A percentile compares a stretch with the other conserved stretches of the same genome.
phyloP scores from a whole-genome alignment of 2,329 filamentous ascomycete species.

The Pyricularia sp. region DNA sequence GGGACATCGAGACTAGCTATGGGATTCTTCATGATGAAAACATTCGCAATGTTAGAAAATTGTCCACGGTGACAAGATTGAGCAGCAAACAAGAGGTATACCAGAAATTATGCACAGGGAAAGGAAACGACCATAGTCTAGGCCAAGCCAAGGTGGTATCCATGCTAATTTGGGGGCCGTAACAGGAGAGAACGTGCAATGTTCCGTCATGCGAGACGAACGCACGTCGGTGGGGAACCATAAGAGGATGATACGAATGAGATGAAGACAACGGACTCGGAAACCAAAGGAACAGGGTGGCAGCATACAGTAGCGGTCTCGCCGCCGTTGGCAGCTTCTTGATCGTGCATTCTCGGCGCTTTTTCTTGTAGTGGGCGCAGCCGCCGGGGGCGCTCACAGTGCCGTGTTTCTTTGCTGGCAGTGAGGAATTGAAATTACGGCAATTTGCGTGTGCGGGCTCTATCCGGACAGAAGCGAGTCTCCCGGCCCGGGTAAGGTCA shows the following conservation, averaged over 20 bases:
- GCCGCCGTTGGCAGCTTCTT: constrained; percentile 1
- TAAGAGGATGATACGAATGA: background rate
- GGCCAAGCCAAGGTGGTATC: background rate
- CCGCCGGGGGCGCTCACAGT: constrained; percentile 4
- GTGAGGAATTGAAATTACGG: background rate
- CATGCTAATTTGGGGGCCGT: background rate
- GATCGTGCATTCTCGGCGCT: constrained; percentile 3
- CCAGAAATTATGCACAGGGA: background rate
- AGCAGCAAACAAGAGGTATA: background rate
- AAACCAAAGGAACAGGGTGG: background rate
- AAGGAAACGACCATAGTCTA: background rate
- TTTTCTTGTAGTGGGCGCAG: constrained; percentile 2
- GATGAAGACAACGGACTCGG: too few relatives aligned
- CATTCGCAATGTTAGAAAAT: background rate
- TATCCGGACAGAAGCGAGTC: background rate
- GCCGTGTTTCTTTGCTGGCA: background rate
- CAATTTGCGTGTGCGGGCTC: background rate
- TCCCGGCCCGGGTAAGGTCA: background rate
- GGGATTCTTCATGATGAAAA: constrained; percentile 6
- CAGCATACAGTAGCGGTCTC: constrained; percentile 5
- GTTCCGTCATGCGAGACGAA: background rate
- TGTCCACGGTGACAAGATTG: background rate
- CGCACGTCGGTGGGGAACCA: background rate
- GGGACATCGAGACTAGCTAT: constrained; percentile 5
- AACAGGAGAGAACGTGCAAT: background rate